A percentile compares a stretch with the other conserved stretches of the same genome.
Evolutionary conservation across 2,329 filamentous ascomycete genomes (phyloP).

Genomic region (Sarocladium brachiariae): DNA sequence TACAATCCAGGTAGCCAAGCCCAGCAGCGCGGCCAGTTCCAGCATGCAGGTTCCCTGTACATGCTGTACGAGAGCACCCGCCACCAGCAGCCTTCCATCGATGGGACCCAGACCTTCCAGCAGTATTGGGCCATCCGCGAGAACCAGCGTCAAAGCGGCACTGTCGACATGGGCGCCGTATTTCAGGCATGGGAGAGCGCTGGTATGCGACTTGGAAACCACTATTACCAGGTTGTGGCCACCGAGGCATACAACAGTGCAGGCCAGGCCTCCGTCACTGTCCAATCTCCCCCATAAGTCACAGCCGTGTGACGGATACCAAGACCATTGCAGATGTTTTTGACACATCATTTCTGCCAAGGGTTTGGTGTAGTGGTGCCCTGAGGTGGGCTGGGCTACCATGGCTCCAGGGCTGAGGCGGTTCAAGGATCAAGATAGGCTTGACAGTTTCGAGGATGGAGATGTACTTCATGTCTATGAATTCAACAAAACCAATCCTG

Average conservation of each 20-base stretch:
- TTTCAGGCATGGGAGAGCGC: conserved; percentile 40
- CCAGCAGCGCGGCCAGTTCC: conserved; percentile 18
- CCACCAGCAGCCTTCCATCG: conserved; percentile 31
- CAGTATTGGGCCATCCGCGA: conserved; percentile 42
- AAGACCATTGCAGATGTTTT: too few species aligned
- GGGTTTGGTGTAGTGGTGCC: too few species aligned
- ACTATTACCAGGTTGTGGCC: conserved; percentile 43
- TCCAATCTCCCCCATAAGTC: conserved; percentile 14
- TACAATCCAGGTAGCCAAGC: conserved; percentile 13
- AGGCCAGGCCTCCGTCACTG: conserved; percentile 35
- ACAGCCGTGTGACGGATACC: too few species aligned
- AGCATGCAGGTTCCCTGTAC: conserved; percentile 21
- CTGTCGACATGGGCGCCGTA: conserved; percentile 38
- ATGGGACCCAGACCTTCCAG: conserved; percentile 37
- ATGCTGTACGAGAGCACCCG: conserved; percentile 23
- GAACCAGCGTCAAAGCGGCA: conserved; percentile 38
- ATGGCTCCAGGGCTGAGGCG: too few species aligned
- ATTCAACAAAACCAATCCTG: too few species aligned
- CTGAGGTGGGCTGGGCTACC: too few species aligned
- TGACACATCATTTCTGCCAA: too few species aligned
- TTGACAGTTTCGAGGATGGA: too few species aligned
- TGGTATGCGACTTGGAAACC: conserved; percentile 37
- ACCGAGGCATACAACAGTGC: conserved; percentile 41
- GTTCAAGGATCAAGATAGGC: too few species aligned
- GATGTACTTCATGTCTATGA: too few species aligned